Conservation (phyloP, 768 basidiomycete species). For the Phaeotremella fagi region DNA sequence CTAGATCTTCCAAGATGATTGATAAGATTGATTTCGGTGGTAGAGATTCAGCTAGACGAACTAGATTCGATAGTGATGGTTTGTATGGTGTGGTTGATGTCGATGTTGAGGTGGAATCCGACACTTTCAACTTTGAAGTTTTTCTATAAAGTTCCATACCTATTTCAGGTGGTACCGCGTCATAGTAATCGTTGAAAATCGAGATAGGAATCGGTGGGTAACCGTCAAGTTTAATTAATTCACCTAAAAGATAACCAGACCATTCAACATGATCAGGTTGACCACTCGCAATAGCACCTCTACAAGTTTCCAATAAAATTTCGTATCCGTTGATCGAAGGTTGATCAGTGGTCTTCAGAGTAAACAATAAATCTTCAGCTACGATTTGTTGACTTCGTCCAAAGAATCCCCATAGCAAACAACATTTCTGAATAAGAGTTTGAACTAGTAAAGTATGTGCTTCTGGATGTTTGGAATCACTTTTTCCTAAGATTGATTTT, state of each 20-base stretch:
- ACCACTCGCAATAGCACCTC: background rate
- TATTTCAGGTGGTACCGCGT: background rate
- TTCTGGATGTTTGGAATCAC: background rate
- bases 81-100: background rate
- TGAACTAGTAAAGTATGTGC: slow-evolving; percentile 4
- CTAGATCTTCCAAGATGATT: background rate
- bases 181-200: background rate
- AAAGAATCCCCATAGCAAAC: slow-evolving; percentile 1
- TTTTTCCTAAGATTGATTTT: background rate
- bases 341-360: background rate
- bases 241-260: background rate
- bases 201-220: background rate
- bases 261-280: background rate
- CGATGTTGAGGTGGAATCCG: background rate
- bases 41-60: background rate
- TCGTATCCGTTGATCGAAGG: background rate
- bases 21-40: background rate
- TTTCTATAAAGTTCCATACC: background rate
- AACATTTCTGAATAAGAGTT: slow-evolving; percentile 1
- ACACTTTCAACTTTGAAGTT: too few relatives aligned
- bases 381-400: background rate
- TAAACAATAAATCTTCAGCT: background rate
- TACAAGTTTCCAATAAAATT: background rate
- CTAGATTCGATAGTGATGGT: background rate
- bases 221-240: background rate